Evolutionary conservation across 2,329 filamentous ascomycete genomes (phyloP), one percentile per base, ranked within the genome.

Genomic region (Catunica adiposa): DNA sequence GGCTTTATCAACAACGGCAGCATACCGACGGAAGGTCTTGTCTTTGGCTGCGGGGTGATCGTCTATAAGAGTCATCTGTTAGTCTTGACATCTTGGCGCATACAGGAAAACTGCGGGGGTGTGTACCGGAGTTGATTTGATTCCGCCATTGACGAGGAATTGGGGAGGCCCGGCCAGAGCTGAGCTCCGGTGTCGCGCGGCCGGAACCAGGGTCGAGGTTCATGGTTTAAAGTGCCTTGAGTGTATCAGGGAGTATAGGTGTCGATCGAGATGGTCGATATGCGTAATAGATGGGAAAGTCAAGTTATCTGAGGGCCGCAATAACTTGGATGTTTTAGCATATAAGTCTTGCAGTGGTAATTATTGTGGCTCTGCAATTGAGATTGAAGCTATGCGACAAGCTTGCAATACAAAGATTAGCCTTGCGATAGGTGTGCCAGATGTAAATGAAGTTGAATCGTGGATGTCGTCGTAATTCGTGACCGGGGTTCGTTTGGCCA

Each of bases 21-120:
- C 88, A 79, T 97, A 98, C 67, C 89, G 85, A 61, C 89, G 87
- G 66, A 87, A 90, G 54, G 75, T 68, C 67, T 83, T 83, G 68
- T 83, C 80, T 66, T 79, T 81, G 46, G 69, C 70, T 14, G 46
- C 48, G 25, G 71, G 71, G 52, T 69, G 61, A 51, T 77, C 80
- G 66, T 86, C 74, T 79, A 57, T 9, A 29, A 2, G 23, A 17
- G n/a, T 14, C 3, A 26, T 14, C 17, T 3, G 53, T 55, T 53
- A 55, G 38, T 20, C n/a, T 58, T 55, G 29, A 17, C 38, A 55
- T 34, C 22, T 23, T 11, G 15, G n/a, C 4, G 22, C 52, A 56
- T 14, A 25, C 2, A 20, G 44, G 22, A 17, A 42, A 61, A 60
- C 25, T 50, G 47, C 15, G 50, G 51, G 29, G 7, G 26, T 22